Evolutionary conservation across 306 rosid species (phyloP).

Genomic region (Prunus kanzakura): DNA sequence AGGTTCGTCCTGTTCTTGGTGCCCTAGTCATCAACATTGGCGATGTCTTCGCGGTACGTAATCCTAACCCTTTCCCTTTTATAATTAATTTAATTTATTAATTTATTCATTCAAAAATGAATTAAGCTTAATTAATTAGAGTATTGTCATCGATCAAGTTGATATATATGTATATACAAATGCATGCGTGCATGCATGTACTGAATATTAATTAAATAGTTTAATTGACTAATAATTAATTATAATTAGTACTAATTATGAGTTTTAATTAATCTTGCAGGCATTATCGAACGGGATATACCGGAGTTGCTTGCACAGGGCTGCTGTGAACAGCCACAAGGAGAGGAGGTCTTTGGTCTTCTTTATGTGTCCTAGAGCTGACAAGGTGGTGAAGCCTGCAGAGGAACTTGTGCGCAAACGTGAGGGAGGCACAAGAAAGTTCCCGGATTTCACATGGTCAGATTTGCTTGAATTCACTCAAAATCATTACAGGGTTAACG

Average conservation of each 20-base stretch:
- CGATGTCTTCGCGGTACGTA: slow-evolving; percentile 54
- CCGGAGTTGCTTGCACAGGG: slow-evolving; percentile 62
- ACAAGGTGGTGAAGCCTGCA: slow-evolving; percentile 62
- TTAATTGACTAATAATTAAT: too few relatives aligned
- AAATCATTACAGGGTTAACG: slow-evolving; percentile 60
- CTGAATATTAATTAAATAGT: too few relatives aligned
- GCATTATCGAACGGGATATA: slow-evolving; percentile 30
- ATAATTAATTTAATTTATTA: too few relatives aligned
- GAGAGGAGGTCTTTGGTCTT: slow-evolving; percentile 73
- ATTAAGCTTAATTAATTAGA: too few relatives aligned
- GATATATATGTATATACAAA: too few relatives aligned
- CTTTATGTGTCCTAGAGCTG: slow-evolving; percentile 67
- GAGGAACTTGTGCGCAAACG: slow-evolving; percentile 29
- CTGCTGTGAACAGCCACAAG: slow-evolving; percentile 52
- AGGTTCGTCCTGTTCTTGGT: slow-evolving; percentile 41
- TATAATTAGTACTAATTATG: too few relatives aligned
- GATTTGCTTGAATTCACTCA: slow-evolving; percentile 58
- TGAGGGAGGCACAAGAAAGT: slow-evolving; percentile 37
- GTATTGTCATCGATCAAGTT: too few relatives aligned
- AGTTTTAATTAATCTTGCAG: background rate
- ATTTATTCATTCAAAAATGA: too few relatives aligned
- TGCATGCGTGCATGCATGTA: too few relatives aligned
- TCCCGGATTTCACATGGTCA: slow-evolving; percentile 78
- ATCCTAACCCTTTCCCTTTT: too few relatives aligned
- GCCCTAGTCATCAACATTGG: slow-evolving; percentile 74